Base-by-base conservation (phyloP, 2,329 filamentous ascomycete species). In the Epichloe glyceriae region DNA sequence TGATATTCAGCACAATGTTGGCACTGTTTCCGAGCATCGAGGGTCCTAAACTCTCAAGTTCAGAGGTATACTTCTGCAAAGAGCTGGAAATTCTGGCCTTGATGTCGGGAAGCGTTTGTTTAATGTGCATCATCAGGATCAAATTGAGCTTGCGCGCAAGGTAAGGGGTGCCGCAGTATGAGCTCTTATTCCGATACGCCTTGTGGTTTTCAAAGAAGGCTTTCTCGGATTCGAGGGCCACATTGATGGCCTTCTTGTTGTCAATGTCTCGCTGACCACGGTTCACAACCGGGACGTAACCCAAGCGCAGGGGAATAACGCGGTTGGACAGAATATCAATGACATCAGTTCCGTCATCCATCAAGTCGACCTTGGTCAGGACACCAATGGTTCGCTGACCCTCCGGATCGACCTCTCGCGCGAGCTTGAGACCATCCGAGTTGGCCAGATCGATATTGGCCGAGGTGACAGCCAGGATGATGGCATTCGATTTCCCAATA, bases 71-170 rank as follows among this genome's bases (percentile, higher is more conserved):
- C 67, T 98, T 98, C 65, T 90, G 85, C 53, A 98, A 75, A 14
- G 91, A 96, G 58, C 87, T 86, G n/a, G 86, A 80, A 60, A 98
- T 98, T 56, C 94, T 86, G 14, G 87, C 88, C 73, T 98, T 98
- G 75, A 98, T 98, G 65, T 98, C 93, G 40, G 93, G 93, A 14
- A 98, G 79, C 1, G 93, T 98, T 73, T 98, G 91, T 73, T 98
- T 98, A 75, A 98, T 98, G 74, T 98, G 93, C 93, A 98, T 98
- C 91, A 98, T 97, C 60, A 98, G 79, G 64, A 98, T 97, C 62
- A 98, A 76, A 71, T 98, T 98, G 54, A 98, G 80, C 72, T 98
- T 98, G 59, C 91, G 83, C 4, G 93, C 93, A 53, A 98, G 76
- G 65, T 98, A 98, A 4, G 93, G 93, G 3, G 93, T 98, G 67